These are phyloP conservation scores for Brassica carinata DNA, from an alignment of 345 rosid genomes.

Conservation along the genomic window DNA sequence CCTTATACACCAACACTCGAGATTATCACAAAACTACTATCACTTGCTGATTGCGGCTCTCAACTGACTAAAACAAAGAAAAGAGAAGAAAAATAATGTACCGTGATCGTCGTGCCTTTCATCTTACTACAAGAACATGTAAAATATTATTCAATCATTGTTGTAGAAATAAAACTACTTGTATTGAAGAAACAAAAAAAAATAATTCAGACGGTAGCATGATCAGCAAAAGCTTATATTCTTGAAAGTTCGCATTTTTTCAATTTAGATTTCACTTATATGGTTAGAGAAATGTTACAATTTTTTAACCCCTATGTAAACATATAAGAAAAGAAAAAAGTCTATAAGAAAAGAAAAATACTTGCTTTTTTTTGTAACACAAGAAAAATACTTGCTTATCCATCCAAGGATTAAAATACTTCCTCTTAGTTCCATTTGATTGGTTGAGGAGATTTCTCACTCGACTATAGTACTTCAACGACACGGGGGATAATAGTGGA, in stretches of 20 bases:
- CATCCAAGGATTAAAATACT: not conserved
- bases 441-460: conserved; percentile 23
- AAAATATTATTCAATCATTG: not conserved
- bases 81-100: no score
- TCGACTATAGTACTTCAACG: not conserved
- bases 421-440: conserved; percentile 1
- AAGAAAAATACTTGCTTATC: not conserved
- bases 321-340: not conserved
- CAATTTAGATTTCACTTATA: not conserved
- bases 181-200: not conserved
- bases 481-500: conserved; percentile 35
- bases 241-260: not conserved
- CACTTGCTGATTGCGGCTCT: no score
- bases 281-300: not conserved
- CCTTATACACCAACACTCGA: no score
- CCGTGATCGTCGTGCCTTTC: no score
- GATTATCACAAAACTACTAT: no score
- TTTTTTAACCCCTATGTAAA: no score
- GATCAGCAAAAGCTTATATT: not conserved
- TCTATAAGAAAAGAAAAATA: not conserved
- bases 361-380: not conserved
- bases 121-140: not conserved
- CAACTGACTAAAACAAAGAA: no score
- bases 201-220: not conserved
- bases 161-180: not conserved